A percentile compares a stretch with the other conserved stretches of the same genome.
These are phyloP conservation scores for Suillus subalutaceus DNA, from an alignment of 768 basidiomycete species.

Conservation along the genomic window DNA sequence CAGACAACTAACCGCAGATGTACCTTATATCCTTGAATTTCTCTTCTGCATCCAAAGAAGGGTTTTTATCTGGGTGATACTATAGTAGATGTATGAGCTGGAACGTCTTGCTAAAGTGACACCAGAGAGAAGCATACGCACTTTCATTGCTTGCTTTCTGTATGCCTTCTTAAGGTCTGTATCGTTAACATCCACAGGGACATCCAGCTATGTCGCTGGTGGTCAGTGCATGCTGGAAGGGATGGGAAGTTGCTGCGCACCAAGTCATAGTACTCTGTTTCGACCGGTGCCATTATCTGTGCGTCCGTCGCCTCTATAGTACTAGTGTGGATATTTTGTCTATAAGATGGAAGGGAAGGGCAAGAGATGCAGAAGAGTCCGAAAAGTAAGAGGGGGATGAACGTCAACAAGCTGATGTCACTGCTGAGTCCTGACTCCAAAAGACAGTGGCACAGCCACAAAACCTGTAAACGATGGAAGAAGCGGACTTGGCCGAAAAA, in stretches of 20 bases:
- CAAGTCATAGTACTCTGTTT: conserved; percentile 88
- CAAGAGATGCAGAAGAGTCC: conserved; percentile 14
- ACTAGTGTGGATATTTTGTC: conserved; percentile 12
- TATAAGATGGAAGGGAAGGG: conserved; percentile 8
- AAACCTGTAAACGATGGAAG: neutral
- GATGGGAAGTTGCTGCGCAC: conserved; percentile 42
- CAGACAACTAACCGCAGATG: conserved; percentile 18
- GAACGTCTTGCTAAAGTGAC: neutral
- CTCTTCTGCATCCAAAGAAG: conserved; percentile 88
- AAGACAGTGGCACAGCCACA: conserved; percentile 6
- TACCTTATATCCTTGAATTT: conserved; percentile 97
- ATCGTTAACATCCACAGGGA: conserved; percentile 72
- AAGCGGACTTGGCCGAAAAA: neutral
- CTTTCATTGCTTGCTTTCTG: conserved; percentile 92
- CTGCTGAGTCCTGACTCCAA: neutral
- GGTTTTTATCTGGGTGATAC: conserved; percentile 97
- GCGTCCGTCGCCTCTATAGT: conserved; percentile 6
- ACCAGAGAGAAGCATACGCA: conserved; percentile 35
- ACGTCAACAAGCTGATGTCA: conserved; percentile 6
- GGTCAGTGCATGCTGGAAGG: conserved; percentile 1
- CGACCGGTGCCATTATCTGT: conserved; percentile 75
- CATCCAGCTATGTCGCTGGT: conserved; percentile 56
- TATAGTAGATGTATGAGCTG: conserved; percentile 30
- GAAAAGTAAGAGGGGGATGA: conserved; percentile 7
- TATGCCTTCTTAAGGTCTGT: conserved; percentile 93